A percentile compares a stretch with the other conserved stretches of the same genome.
Evolutionary conservation across 352 stramenopile species (phyloP).

Genomic region (Lagenidium giganteum): DNA sequence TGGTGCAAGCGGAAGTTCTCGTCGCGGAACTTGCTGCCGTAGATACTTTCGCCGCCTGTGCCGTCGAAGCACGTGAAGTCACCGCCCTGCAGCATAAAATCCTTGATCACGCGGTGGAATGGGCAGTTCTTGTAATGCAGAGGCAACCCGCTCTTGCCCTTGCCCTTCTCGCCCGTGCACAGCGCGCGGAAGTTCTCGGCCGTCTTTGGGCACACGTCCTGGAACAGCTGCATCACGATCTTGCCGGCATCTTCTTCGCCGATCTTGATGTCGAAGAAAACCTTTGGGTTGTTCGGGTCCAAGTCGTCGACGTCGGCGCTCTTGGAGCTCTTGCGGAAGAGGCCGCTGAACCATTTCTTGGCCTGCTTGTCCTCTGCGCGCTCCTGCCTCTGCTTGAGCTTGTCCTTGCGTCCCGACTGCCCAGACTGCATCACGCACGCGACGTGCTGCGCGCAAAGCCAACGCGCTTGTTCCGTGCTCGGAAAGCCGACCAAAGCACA

Average conservation of each 20-base stretch:
- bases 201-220: slow-evolving; percentile 96
- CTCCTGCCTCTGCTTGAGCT: slow-evolving; percentile 74
- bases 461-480: too few species aligned
- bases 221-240: slow-evolving; percentile 95
- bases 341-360: slow-evolving; percentile 91
- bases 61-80: slow-evolving; percentile 96
- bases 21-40: slow-evolving; percentile 91
- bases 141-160: slow-evolving; percentile 67
- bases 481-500: too few species aligned
- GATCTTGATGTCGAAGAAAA: slow-evolving; percentile 98
- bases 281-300: slow-evolving; percentile 92
- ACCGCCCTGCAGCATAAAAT: slow-evolving; percentile 94
- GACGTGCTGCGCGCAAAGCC: too few species aligned
- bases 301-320: slow-evolving; percentile 97
- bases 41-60: slow-evolving; percentile 91
- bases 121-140: slow-evolving; percentile 97
- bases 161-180: slow-evolving; percentile 97
- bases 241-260: slow-evolving; percentile 84
- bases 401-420: too few species aligned
- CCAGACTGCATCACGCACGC: too few species aligned
- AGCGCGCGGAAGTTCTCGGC: slow-evolving; percentile 98
- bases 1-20: slow-evolving; percentile 97
- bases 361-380: slow-evolving; percentile 93
- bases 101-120: slow-evolving; percentile 98
- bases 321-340: slow-evolving; percentile 94